A percentile compares a stretch with the other conserved stretches of the same genome.
phyloP scores from a whole-genome alignment of 208 protist genomes.

The Novymonas esmeraldas region DNA sequence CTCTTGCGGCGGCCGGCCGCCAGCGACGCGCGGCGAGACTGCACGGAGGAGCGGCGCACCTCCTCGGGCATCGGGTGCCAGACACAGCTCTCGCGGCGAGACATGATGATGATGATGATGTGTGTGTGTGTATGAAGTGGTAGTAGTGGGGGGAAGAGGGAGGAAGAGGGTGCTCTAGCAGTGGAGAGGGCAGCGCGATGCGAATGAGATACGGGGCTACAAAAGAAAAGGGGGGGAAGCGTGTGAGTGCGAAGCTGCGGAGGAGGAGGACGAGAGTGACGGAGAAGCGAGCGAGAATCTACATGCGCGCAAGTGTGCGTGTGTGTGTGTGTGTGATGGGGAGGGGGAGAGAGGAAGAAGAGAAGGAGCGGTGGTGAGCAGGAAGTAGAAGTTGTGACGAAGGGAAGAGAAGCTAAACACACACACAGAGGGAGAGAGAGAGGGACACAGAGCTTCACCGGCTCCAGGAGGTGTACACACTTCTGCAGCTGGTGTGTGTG shows the following conservation, averaged over 20 bases:
- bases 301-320: too few relatives aligned
- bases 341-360: too few relatives aligned
- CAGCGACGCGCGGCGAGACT: constrained; percentile 53
- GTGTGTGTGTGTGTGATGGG: too few relatives aligned
- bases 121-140: neutral
- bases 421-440: too few relatives aligned
- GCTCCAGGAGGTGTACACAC: too few relatives aligned
- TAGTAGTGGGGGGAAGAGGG: neutral
- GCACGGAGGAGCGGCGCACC: constrained; percentile 48
- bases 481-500: too few relatives aligned
- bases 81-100: constrained; percentile 47
- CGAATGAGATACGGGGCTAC: neutral
- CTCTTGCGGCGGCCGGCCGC: constrained; percentile 44
- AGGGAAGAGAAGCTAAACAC: too few relatives aligned
- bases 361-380: too few relatives aligned
- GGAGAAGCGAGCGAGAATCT: too few relatives aligned
- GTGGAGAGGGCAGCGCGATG: neutral
- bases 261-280: too few relatives aligned
- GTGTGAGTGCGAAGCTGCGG: neutral
- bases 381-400: too few relatives aligned
- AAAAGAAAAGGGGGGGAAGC: neutral
- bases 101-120: constrained; percentile 27
- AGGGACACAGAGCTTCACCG: too few relatives aligned
- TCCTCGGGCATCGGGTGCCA: constrained; percentile 74
- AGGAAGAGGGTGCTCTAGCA: neutral